Evolutionary conservation across 2,329 filamentous ascomycete genomes (phyloP).

Genomic region (Pseudocercospora musae): DNA sequence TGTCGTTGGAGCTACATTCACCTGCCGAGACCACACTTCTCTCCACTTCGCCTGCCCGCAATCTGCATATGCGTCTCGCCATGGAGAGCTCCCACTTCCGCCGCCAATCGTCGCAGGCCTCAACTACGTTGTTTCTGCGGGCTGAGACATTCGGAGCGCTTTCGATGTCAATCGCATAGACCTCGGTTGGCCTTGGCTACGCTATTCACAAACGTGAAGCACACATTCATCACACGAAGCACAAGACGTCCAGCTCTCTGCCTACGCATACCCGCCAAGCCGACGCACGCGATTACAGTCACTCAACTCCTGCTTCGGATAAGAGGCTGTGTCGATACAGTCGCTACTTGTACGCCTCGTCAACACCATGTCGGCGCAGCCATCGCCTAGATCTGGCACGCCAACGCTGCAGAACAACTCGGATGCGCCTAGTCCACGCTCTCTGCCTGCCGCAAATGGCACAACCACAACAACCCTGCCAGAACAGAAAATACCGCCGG

Average conservation of each 20-base stretch:
- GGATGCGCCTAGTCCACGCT: constrained; percentile 17
- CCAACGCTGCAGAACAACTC: constrained; percentile 10
- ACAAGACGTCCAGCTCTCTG: not conserved
- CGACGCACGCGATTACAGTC: not conserved
- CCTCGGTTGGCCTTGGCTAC: not conserved
- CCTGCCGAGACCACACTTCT: not conserved
- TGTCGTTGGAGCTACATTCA: not conserved
- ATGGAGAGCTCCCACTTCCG: not conserved
- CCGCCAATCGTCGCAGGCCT: not conserved
- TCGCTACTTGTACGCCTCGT: not conserved
- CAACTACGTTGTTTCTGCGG: not conserved
- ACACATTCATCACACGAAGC: not conserved
- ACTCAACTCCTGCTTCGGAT: not conserved
- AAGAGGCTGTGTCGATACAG: not conserved
- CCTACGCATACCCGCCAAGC: not conserved
- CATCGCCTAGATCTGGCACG: constrained; percentile 22
- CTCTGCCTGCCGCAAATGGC: constrained; percentile 9
- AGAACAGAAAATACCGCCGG: constrained; percentile 27
- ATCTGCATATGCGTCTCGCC: not conserved
- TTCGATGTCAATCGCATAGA: not conserved
- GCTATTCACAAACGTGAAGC: not conserved
- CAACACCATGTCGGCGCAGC: constrained; percentile 16
- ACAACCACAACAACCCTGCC: constrained; percentile 19
- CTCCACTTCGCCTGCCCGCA: not conserved
- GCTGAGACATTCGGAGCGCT: not conserved